phyloP scores from a whole-genome alignment of 345 rosid species.

The Geranium rotundifolium region DNA sequence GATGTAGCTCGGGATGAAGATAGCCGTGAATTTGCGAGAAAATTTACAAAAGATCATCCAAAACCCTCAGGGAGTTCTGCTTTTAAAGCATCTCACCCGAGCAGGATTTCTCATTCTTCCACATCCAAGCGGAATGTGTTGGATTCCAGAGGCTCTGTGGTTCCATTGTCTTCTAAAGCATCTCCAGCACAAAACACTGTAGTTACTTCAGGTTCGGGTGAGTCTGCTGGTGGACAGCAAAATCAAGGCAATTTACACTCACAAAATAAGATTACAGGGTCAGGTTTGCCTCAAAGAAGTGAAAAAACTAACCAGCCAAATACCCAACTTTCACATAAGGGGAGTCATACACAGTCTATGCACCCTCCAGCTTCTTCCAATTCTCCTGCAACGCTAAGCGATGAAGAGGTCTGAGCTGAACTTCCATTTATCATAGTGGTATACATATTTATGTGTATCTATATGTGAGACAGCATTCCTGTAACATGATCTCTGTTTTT shows the following conservation, averaged over 20 bases:
- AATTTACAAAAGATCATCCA: constrained; percentile 33
- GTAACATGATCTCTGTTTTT: not conserved
- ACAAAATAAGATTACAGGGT: constrained; percentile 29
- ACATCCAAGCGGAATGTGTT: constrained; percentile 33
- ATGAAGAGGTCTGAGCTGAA: constrained; percentile 68
- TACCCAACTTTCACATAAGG: constrained; percentile 41
- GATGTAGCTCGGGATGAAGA: constrained; percentile 35
- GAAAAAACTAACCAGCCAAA: constrained; percentile 51
- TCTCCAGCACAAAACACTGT: constrained; percentile 34
- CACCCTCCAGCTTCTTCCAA: constrained; percentile 37
- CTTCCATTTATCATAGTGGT: constrained; percentile 1
- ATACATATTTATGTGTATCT: not conserved
- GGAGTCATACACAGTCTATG: constrained; percentile 32
- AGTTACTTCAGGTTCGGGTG: constrained; percentile 28
- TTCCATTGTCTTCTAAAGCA: constrained; percentile 35
- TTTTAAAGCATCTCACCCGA: constrained; percentile 32
- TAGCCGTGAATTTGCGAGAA: constrained; percentile 25
- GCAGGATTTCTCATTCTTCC: constrained; percentile 46
- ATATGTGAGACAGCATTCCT: not conserved
- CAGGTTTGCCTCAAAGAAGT: constrained; percentile 40
- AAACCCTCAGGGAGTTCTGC: constrained; percentile 29
- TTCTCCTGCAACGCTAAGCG: constrained; percentile 48
- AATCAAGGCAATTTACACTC: constrained; percentile 25
- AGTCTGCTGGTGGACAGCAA: constrained; percentile 27
- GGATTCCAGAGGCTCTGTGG: constrained; percentile 43